Conservation (phyloP, 768 basidiomycete species). For the Tulasnella sp. region DNA sequence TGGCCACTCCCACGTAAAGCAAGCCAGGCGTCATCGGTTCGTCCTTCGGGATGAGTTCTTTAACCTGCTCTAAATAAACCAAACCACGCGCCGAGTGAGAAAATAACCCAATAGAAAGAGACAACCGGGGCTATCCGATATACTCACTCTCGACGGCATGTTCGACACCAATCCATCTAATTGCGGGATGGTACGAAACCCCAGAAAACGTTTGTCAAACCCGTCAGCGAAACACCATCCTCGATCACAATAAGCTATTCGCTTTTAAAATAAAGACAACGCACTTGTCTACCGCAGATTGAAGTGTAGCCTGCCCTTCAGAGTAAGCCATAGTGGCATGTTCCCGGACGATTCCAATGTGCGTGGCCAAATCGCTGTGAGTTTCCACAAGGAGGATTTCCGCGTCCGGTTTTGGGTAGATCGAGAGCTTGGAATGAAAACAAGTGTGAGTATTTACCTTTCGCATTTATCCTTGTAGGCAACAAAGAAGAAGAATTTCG, state of each 20-base stretch:
- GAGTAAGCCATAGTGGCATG: conserved; percentile 48
- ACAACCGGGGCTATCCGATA: background rate
- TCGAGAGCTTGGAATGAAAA: conserved; percentile 52
- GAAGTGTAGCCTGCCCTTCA: conserved; percentile 57
- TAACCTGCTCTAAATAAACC: conserved; percentile 43
- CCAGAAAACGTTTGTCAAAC: background rate
- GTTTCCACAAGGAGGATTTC: conserved; percentile 66
- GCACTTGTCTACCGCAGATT: conserved; percentile 59
- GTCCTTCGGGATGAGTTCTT: conserved; percentile 67
- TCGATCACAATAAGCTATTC: background rate
- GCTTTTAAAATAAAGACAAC: background rate
- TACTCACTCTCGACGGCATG: conserved; percentile 70
- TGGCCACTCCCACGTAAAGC: conserved; percentile 82
- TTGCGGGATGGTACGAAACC: background rate
- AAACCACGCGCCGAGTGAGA: background rate
- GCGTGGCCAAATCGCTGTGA: conserved; percentile 64
- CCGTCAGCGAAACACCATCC: background rate
- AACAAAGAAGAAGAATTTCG: background rate
- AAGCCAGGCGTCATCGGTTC: conserved; percentile 84
- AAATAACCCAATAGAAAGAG: background rate
- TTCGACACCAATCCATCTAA: conserved; percentile 67
- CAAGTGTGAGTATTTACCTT: background rate
- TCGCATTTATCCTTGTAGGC: too few relatives aligned
- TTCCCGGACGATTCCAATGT: conserved; percentile 64
- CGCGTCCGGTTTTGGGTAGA: conserved; percentile 60